Percentiles rank a stretch among this genome's conserved stretches.
These are phyloP conservation scores for Limonium bicolor DNA, from an alignment of 148 eudicot species.

Conservation along the genomic window DNA sequence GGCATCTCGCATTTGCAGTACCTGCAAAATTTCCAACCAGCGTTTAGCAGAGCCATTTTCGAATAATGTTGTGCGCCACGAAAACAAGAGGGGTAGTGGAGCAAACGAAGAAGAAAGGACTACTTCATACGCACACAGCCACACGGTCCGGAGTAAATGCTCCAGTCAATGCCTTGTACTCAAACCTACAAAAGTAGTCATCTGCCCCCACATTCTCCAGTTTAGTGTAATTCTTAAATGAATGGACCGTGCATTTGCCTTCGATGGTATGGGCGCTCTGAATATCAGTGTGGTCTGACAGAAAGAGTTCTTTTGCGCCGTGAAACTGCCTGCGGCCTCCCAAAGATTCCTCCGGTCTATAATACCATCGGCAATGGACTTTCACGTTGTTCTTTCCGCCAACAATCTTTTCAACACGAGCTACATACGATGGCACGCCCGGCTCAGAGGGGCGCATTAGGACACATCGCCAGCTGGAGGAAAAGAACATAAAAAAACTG, in stretches of 20 bases:
- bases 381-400: conserved; percentile 32
- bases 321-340: conserved; percentile 43
- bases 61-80: background rate
- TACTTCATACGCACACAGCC: conserved; percentile 34
- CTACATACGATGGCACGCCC: conserved; percentile 29
- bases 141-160: conserved; percentile 39
- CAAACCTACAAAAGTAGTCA: conserved; percentile 46
- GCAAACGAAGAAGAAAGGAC: conserved; percentile 1
- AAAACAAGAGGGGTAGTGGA: background rate
- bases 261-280: conserved; percentile 47
- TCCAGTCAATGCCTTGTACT: conserved; percentile 43
- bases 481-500: conserved; percentile 1
- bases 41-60: background rate
- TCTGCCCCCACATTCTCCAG: conserved; percentile 36
- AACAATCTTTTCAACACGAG: conserved; percentile 31
- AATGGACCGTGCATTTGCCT: conserved; percentile 42
- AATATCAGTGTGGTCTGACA: conserved; percentile 35
- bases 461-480: conserved; percentile 40
- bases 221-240: conserved; percentile 38
- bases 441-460: conserved; percentile 39
- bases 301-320: conserved; percentile 38
- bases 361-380: conserved; percentile 36
- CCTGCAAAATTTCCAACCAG: conserved; percentile 10
- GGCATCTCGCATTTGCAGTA: conserved; percentile 66
- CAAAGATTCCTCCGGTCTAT: conserved; percentile 38